Conservation (phyloP, 2,329 filamentous ascomycete species). For the Sarocladiaceae sp. region DNA sequence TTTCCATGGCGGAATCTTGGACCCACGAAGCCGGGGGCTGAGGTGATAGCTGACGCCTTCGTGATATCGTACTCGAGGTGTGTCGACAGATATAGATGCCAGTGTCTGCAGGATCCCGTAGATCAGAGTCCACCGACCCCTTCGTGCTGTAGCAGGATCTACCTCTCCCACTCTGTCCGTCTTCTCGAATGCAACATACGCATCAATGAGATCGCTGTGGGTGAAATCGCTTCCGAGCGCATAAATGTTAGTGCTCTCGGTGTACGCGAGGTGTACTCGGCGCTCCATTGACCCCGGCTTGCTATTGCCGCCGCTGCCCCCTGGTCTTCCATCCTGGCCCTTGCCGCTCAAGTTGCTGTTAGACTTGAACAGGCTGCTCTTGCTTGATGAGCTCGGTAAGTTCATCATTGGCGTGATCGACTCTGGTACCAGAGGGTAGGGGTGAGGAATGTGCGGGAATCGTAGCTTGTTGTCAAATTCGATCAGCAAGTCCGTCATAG, state of each 20-base stretch:
- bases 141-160: constrained; percentile 51
- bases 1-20: constrained; percentile 50
- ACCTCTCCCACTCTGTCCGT: constrained; percentile 43
- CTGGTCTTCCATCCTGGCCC: constrained; percentile 17
- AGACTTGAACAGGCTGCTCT: constrained; percentile 23
- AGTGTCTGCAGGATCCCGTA: constrained; percentile 58
- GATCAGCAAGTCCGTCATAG: constrained; percentile 62
- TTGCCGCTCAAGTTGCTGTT: constrained; percentile 23
- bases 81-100: constrained; percentile 54
- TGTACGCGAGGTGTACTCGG: constrained; percentile 52
- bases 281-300: constrained; percentile 34
- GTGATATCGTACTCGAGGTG: constrained; percentile 46
- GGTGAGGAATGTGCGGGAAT: constrained; percentile 63
- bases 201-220: constrained; percentile 52
- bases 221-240: constrained; percentile 42
- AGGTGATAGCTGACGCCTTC: constrained; percentile 54
- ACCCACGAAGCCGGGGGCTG: constrained; percentile 38
- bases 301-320: constrained; percentile 13
- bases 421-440: constrained; percentile 61
- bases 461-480: constrained; percentile 59
- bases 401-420: constrained; percentile 31
- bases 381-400: constrained; percentile 2
- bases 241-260: constrained; percentile 56
- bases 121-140: constrained; percentile 57
- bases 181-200: constrained; percentile 54